Conservation (phyloP, 2,329 filamentous ascomycete species). For the Talaromyces sp. region DNA sequence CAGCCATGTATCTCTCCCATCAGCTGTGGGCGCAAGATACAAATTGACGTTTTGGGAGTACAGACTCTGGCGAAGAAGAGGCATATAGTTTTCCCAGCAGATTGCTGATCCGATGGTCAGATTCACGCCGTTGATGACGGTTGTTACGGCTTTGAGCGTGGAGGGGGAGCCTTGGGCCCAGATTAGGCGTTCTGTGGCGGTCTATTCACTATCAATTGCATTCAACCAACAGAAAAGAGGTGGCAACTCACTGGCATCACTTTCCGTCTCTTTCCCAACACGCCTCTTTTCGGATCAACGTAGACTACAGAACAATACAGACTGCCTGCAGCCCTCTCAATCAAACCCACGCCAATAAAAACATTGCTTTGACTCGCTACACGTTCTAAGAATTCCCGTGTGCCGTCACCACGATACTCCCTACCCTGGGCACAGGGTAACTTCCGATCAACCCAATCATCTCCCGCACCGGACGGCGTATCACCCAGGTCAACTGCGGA, state of each 20-base stretch:
- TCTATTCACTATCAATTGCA: slow-evolving; percentile 42
- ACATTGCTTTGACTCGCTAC: slow-evolving; percentile 74
- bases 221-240: background rate
- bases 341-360: slow-evolving; percentile 73
- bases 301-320: slow-evolving; percentile 82
- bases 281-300: slow-evolving; percentile 68
- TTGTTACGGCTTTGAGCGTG: slow-evolving; percentile 74
- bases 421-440: slow-evolving; percentile 52
- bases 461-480: slow-evolving; percentile 64
- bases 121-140: slow-evolving; percentile 71
- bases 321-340: slow-evolving; percentile 76
- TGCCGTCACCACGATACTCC: slow-evolving; percentile 65
- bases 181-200: slow-evolving; percentile 74
- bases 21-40: slow-evolving; percentile 86
- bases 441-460: slow-evolving; percentile 65
- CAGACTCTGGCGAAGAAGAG: slow-evolving; percentile 73
- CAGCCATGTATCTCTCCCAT: slow-evolving; percentile 77
- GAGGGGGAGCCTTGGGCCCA: slow-evolving; percentile 83
- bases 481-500: slow-evolving; percentile 80
- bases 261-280: slow-evolving; percentile 82
- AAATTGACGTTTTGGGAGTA: slow-evolving; percentile 90
- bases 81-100: slow-evolving; percentile 98
- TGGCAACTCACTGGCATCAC: slow-evolving; percentile 70
- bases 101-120: slow-evolving; percentile 82
- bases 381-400: slow-evolving; percentile 71